Evolutionary conservation across 257 asterid species (phyloP).

Genomic region (Ehretia macrophylla): DNA sequence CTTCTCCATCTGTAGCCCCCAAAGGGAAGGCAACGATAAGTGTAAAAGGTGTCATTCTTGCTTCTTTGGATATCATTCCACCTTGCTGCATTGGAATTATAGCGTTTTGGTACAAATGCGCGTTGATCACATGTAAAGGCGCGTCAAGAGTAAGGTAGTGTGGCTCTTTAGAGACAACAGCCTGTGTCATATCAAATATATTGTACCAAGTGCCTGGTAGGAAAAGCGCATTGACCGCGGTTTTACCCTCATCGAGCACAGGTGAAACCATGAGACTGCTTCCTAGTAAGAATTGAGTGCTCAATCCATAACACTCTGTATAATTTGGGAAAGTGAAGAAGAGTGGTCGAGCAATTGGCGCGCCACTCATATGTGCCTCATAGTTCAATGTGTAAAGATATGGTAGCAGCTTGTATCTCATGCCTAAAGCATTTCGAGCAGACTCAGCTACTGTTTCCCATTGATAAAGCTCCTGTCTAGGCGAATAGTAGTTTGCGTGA

Average conservation of each 20-base stretch:
- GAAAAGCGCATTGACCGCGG: conserved; percentile 51
- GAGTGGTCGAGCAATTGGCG: conserved; percentile 81
- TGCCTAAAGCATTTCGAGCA: conserved; percentile 83
- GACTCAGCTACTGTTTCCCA: conserved; percentile 90
- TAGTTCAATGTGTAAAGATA: conserved; percentile 70
- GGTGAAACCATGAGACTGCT: conserved; percentile 83
- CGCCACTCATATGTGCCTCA: conserved; percentile 78
- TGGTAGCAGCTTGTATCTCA: conserved; percentile 83
- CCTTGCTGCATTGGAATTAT: conserved; percentile 91
- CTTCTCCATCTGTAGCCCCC: conserved; percentile 45
- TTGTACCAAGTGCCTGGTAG: conserved; percentile 85
- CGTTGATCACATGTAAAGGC: conserved; percentile 65
- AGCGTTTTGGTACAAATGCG: conserved; percentile 68
- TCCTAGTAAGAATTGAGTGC: conserved; percentile 86
- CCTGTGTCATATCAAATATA: conserved; percentile 65
- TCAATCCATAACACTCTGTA: conserved; percentile 51
- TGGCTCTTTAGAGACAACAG: conserved; percentile 37
- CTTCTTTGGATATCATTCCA: conserved; percentile 73
- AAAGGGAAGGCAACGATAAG: conserved; percentile 67
- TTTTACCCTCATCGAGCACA: conserved; percentile 49
- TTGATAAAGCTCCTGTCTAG: conserved; percentile 96
- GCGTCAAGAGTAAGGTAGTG: conserved; percentile 51
- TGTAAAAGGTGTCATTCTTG: conserved; percentile 74
- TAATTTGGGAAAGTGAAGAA: conserved; percentile 69
- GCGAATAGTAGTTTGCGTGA: conserved; percentile 82